Evolutionary conservation across 148 eudicot species (phyloP), one percentile per base, ranked within the genome.

Genomic region (Polygonum aviculare): DNA sequence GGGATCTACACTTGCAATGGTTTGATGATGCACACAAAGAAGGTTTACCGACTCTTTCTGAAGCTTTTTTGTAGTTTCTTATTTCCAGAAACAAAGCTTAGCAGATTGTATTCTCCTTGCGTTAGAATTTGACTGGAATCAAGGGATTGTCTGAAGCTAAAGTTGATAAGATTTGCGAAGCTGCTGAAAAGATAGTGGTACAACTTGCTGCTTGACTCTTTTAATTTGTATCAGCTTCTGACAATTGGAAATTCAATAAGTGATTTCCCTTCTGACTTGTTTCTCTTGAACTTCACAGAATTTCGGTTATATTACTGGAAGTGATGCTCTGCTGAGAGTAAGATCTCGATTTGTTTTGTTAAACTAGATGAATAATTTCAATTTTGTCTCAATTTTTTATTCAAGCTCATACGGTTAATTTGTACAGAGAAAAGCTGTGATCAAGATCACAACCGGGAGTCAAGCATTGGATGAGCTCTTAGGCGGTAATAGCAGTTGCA

Each of bases 131-230:
- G 79, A 92, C 99, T 12, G 99, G 96, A 65, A 92, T 95, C 77
- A 95, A 91, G 85, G 99, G 99, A 74, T 79, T 95, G 77, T 92
- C 97, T 75, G 99, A 95, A 84, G 97, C 96, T 21, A 95, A 95
- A 84, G 99, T 92, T 41, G 96, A 92, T 77, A 95, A 95, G 79
- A 95, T 95, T 41, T 95, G 97, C 40, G 99, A 95, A 87, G 97
- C 97, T 74, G 97, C 89, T 69, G 99, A 95, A 81, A 95, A 95
- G 80, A 85, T 95, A 77, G 97, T 95, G 90, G 97, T 95, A 83
- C 51, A 10, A 72, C 19, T 19, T 72, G 4, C 50, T 22, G 5
- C n/a, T 72, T 41, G 22, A 47, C 50, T 40, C 74, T n/a, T 72
- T n/a, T 39, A 39, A 39, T 39, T 39, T 7, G 4, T 72, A 33